Conservation (phyloP, 768 basidiomycete species). For the Russula olivacea region DNA sequence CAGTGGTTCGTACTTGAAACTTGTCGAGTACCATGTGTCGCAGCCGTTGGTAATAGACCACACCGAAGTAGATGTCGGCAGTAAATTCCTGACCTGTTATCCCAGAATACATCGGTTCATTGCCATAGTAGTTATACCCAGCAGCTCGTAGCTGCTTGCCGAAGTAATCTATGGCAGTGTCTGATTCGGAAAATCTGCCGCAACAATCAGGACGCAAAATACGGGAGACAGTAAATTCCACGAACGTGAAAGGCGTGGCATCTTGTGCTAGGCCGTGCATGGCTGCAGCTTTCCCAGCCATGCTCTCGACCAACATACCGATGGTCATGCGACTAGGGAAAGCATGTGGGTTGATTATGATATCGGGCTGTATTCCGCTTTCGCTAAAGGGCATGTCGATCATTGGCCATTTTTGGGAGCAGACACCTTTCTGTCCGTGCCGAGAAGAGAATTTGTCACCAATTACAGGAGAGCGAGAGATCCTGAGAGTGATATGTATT, state of each 20-base stretch:
- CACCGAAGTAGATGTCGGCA: slow-evolving; percentile 96
- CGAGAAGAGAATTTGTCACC: slow-evolving; percentile 99
- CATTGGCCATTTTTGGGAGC: slow-evolving; percentile 98
- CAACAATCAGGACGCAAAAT: slow-evolving; percentile 6
- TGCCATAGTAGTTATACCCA: slow-evolving; percentile 98
- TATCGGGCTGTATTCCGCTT: slow-evolving; percentile 97
- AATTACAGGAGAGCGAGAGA: slow-evolving; percentile 92
- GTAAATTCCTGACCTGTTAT: slow-evolving; percentile 98
- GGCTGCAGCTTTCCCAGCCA: slow-evolving; percentile 98
- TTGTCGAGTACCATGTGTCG: slow-evolving; percentile 99
- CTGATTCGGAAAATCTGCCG: slow-evolving; percentile 84
- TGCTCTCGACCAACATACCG: slow-evolving; percentile 98
- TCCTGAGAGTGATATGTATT: slow-evolving; percentile 86
- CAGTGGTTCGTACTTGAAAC: slow-evolving; percentile 98
- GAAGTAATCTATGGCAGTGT: slow-evolving; percentile 97
- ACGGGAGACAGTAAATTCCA: slow-evolving; percentile 6
- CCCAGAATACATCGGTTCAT: slow-evolving; percentile 99
- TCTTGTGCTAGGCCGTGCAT: slow-evolving; percentile 99
- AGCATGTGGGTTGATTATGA: slow-evolving; percentile 99
- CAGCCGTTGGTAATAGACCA: slow-evolving; percentile 97
- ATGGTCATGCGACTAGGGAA: slow-evolving; percentile 99
- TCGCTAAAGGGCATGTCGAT: slow-evolving; percentile 99
- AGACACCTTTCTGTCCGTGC: slow-evolving; percentile 99
- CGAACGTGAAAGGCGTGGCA: slow-evolving; percentile 95
- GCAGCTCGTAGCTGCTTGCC: slow-evolving; percentile 89